Evolutionary conservation across 2,329 filamentous ascomycete species (phyloP), one percentile per base, ranked within the genome.

Genomic region (Diaporthe sp.): DNA sequence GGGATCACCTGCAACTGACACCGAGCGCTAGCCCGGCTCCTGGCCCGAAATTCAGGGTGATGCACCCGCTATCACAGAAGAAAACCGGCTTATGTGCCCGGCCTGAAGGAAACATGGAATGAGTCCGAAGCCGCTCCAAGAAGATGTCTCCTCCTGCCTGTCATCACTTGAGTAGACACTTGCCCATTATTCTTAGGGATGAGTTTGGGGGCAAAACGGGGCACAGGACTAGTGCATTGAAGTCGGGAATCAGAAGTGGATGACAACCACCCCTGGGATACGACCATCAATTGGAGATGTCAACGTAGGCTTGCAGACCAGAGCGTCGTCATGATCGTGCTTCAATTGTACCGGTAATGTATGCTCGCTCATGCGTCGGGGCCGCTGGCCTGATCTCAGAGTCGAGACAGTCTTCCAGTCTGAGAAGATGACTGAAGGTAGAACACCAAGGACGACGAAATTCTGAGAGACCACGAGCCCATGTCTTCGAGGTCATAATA

Each of bases 21-120:
- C n/a, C 10, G 64, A 40, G 47, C 64, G 64, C 64, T 68, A 68
- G 12, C 7, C 64, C 64, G 64, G 64, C 64, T 68, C 47, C 47
- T 15, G 47, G 47, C 47, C 64, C 64, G 64, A 67, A 9, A 28
- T 40, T 17, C 45, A 67, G 64, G 45, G 45, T 28, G 45, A 52
- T 19, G 30, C 19, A 52, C 7, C 52, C 64, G 64, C 15, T 5
- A 13, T 28, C 45, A 28, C 22, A 17, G 40, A 25, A 50, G 28
- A n/a, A 38, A 25, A 47, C 25, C 60, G 25, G 40, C 17, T 47
- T 22, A 2, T 33, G 2, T 15, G 15, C 28, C 30, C 28, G 5
- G 19, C 10, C 22, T 4, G n/a, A 19, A 10, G 0, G 13, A 30
- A 17, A 12, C 13, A 13, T 7, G 8, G 30, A 50, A 19, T 9